Conservation (phyloP, 2,329 filamentous ascomycete species). For the Xylariaceae sp. region DNA sequence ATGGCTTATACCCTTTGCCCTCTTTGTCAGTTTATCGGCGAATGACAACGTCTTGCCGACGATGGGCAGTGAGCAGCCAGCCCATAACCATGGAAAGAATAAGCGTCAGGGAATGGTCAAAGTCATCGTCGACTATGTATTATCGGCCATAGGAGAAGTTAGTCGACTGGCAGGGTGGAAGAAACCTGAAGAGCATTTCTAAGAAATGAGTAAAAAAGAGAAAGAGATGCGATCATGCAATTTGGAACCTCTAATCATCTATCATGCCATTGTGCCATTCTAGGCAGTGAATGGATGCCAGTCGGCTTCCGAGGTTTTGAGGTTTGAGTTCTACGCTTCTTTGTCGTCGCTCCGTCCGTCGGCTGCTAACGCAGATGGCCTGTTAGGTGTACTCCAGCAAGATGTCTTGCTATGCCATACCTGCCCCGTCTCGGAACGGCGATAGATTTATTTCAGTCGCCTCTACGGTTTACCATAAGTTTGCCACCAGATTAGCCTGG, state of each 20-base stretch:
- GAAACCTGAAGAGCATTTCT: constrained; percentile 36
- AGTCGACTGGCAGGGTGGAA: constrained; percentile 37
- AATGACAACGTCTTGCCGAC: constrained; percentile 92
- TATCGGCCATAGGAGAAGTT: constrained; percentile 47
- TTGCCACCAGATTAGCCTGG: neutral
- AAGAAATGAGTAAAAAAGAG: constrained; percentile 26
- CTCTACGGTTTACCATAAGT: neutral
- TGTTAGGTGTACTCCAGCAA: neutral
- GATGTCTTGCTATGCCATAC: neutral
- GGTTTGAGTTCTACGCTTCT: constrained; percentile 4
- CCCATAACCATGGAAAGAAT: constrained; percentile 41
- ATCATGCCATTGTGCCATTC: constrained; percentile 4
- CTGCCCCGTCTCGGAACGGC: neutral
- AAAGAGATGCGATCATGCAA: constrained; percentile 10
- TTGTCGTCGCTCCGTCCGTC: neutral
- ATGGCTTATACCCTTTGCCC: constrained; percentile 90
- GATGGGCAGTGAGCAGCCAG: constrained; percentile 69
- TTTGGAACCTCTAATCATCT: constrained; percentile 4
- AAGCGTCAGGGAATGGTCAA: constrained; percentile 62
- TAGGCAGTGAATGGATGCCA: neutral
- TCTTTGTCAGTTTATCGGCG: constrained; percentile 91
- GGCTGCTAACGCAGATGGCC: neutral
- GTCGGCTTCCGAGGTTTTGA: neutral
- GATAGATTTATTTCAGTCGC: neutral
- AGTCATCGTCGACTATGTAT: constrained; percentile 54